A percentile compares a stretch with the other conserved stretches of the same genome.
phyloP scores from a whole-genome alignment of 1,284 basidiomycete species.

The Ganoderma leucocontextum region DNA sequence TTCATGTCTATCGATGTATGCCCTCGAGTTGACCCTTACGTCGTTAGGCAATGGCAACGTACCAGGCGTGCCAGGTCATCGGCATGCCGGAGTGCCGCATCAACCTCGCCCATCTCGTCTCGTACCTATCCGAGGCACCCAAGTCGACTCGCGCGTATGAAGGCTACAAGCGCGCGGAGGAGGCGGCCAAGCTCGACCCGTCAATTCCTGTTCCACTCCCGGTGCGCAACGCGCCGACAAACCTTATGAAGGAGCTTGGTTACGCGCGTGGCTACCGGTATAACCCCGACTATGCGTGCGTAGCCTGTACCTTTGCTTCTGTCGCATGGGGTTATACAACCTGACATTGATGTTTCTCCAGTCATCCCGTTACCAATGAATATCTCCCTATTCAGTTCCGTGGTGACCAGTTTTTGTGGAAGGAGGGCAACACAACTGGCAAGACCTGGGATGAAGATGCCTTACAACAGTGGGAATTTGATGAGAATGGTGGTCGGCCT shows the following conservation, averaged over 20 bases:
- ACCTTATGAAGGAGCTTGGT: slow-evolving; percentile 83
- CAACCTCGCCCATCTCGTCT: slow-evolving; percentile 82
- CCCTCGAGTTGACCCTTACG: slow-evolving; percentile 17
- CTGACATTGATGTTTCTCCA: slow-evolving; percentile 35
- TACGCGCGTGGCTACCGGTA: slow-evolving; percentile 81
- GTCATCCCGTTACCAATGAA: slow-evolving; percentile 79
- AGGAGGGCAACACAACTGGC: slow-evolving; percentile 57
- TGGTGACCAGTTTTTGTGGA: slow-evolving; percentile 58
- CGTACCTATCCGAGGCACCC: slow-evolving; percentile 83
- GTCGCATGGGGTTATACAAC: neutral
- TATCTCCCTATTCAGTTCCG: slow-evolving; percentile 59
- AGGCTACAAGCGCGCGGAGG: slow-evolving; percentile 79
- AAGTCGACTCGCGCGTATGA: slow-evolving; percentile 86
- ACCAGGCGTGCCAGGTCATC: slow-evolving; percentile 83
- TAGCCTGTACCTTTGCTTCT: slow-evolving; percentile 24
- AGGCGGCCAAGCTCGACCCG: slow-evolving; percentile 60
- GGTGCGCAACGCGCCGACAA: slow-evolving; percentile 90
- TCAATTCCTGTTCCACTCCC: slow-evolving; percentile 76
- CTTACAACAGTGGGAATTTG: slow-evolving; percentile 75
- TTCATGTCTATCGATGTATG: neutral
- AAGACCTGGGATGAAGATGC: slow-evolving; percentile 82
- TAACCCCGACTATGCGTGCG: slow-evolving; percentile 80
- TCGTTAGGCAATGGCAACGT: slow-evolving; percentile 75
- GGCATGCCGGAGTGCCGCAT: slow-evolving; percentile 88
- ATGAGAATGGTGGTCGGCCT: slow-evolving; percentile 63